These are phyloP conservation scores for Hsuehochloa calcarea DNA, from an alignment of 176 grass and related monocot genomes.

Conservation along the genomic window DNA sequence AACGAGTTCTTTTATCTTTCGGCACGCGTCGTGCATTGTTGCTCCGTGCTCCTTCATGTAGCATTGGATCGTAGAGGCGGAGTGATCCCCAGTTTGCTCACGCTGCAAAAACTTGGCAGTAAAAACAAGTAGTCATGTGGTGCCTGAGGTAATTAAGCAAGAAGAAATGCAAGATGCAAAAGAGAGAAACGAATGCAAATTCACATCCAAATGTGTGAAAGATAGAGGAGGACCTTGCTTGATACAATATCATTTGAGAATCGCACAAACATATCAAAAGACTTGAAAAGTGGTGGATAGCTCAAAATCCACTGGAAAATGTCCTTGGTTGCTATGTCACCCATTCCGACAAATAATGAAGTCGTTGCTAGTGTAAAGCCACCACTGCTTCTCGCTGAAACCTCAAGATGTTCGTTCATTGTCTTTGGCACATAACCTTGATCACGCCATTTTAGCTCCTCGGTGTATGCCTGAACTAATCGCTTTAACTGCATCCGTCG, in stretches of 20 bases:
- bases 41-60: constrained; percentile 46
- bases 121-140: neutral
- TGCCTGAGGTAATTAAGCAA: neutral
- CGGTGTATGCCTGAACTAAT: constrained; percentile 14
- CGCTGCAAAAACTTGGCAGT: neutral
- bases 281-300: constrained; percentile 17
- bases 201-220: neutral
- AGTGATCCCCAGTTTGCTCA: constrained; percentile 22
- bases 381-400: constrained; percentile 29
- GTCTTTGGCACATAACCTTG: constrained; percentile 33
- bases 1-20: constrained; percentile 29
- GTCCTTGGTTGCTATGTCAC: neutral
- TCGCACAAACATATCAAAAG: no score
- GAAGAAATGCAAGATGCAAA: neutral
- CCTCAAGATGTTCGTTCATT: constrained; percentile 33
- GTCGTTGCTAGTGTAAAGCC: neutral
- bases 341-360: constrained; percentile 39
- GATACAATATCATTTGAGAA: no score
- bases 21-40: neutral
- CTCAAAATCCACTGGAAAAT: constrained; percentile 36
- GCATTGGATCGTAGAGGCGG: constrained; percentile 34
- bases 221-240: no score
- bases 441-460: constrained; percentile 49
- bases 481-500: constrained; percentile 23
- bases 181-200: neutral